These are phyloP conservation scores for Spirogloea muscicola DNA, from an alignment of 139 green algal species.

Conservation along the genomic window DNA sequence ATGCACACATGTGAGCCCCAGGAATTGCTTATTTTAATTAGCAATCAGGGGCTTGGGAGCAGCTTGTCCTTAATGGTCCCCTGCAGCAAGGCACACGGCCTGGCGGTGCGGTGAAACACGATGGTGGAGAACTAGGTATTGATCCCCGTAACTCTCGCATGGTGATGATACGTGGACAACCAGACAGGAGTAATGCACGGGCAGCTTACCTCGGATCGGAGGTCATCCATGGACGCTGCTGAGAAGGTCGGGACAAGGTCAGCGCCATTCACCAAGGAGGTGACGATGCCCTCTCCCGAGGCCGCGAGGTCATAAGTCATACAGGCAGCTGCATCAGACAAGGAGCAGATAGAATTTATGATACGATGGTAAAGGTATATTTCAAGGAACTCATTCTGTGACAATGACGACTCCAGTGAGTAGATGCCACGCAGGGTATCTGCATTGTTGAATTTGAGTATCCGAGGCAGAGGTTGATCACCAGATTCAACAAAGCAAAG, in stretches of 20 bases:
- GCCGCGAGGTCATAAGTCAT: constrained; percentile 50
- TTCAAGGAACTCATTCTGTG: neutral
- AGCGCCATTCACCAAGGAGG: constrained; percentile 49
- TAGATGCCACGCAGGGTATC: neutral
- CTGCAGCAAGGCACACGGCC: too few species aligned
- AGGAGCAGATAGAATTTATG: neutral
- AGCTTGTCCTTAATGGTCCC: too few species aligned
- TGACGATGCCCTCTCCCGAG: constrained; percentile 50
- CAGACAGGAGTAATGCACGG: neutral
- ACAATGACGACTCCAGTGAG: neutral
- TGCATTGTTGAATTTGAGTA: neutral
- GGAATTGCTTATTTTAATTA: neutral
- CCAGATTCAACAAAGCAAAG: neutral
- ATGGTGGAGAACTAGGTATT: neutral
- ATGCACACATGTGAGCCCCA: neutral
- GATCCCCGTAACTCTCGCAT: neutral
- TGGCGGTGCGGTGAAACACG: neutral
- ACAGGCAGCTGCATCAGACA: constrained; percentile 42
- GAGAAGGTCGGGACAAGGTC: constrained; percentile 57
- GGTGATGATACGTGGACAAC: neutral
- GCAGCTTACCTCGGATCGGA: constrained; percentile 39
- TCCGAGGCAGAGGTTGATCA: neutral
- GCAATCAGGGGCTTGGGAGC: neutral
- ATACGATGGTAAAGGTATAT: neutral
- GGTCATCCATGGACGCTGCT: constrained; percentile 38